Conservation (phyloP, 176 grass and related monocot species). For the Oryza meyeriana region DNA sequence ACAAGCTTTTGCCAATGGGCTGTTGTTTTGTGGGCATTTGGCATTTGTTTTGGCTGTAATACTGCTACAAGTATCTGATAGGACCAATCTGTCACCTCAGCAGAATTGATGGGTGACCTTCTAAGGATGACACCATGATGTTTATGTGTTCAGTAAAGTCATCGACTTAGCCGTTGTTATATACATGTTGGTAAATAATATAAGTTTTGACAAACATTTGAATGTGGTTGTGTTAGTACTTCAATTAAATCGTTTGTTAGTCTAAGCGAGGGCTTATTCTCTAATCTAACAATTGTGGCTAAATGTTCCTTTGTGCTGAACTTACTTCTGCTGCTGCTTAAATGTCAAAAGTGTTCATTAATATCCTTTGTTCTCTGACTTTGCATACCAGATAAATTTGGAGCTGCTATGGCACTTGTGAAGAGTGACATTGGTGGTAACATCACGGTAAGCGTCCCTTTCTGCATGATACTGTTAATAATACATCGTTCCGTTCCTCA, state of each 20-base stretch:
- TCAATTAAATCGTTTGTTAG: background rate
- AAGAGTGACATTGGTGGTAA: conserved; percentile 96
- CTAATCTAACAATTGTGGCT: background rate
- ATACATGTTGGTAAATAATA: background rate
- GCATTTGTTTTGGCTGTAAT: conserved; percentile 6
- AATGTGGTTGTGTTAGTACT: background rate
- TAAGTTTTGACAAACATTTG: background rate
- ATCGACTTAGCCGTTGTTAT: background rate
- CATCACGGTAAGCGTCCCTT: conserved; percentile 69
- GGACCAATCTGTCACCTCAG: background rate
- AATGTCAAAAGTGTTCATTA: conserved; percentile 1
- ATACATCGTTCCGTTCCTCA: background rate
- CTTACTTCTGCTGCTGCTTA: background rate
- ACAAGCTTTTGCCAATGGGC: background rate
- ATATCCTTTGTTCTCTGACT: conserved; percentile 8
- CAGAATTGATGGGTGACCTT: background rate
- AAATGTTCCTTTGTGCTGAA: background rate
- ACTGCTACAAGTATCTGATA: background rate
- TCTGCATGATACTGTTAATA: background rate
- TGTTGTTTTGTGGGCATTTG: background rate
- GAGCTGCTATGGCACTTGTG: conserved; percentile 87
- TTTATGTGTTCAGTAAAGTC: background rate
- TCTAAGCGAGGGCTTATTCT: background rate
- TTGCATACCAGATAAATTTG: conserved; percentile 83
- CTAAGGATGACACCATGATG: background rate